Conservation (phyloP, 2,329 filamentous ascomycete genomes). For the Aspergillus pseudotamarii region DNA sequence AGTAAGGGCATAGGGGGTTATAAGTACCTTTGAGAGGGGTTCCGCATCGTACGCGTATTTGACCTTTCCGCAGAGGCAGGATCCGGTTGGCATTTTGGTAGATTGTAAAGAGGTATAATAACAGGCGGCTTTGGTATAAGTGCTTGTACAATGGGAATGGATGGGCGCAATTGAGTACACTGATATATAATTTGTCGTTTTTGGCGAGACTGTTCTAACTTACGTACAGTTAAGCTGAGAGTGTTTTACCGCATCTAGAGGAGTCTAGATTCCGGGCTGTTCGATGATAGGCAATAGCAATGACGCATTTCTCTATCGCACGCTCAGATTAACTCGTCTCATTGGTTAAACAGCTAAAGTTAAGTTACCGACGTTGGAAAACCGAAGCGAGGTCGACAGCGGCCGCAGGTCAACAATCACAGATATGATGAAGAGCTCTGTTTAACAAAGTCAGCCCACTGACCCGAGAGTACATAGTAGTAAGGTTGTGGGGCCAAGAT, state of each 20-base stretch:
- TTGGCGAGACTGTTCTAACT: background rate
- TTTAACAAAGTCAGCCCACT: background rate
- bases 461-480: background rate
- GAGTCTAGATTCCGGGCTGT: background rate
- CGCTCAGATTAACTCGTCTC: background rate
- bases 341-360: background rate
- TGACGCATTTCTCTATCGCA: no score
- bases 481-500: background rate
- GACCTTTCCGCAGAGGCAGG: constrained; percentile 23
- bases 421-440: background rate
- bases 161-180: background rate
- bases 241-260: background rate
- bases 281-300: background rate
- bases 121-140: background rate
- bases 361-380: background rate
- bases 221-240: background rate
- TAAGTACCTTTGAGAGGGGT: constrained; percentile 11
- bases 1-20: background rate
- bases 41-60: constrained; percentile 23
- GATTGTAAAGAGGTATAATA: background rate
- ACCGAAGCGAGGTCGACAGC: background rate
- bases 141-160: background rate
- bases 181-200: background rate
- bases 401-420: background rate
- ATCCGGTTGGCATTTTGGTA: constrained; percentile 22